A percentile compares a stretch with the other conserved stretches of the same genome.
These are phyloP conservation scores for Pichia sp. DNA, from an alignment of 1,139 yeast species.

Conservation along the genomic window DNA sequence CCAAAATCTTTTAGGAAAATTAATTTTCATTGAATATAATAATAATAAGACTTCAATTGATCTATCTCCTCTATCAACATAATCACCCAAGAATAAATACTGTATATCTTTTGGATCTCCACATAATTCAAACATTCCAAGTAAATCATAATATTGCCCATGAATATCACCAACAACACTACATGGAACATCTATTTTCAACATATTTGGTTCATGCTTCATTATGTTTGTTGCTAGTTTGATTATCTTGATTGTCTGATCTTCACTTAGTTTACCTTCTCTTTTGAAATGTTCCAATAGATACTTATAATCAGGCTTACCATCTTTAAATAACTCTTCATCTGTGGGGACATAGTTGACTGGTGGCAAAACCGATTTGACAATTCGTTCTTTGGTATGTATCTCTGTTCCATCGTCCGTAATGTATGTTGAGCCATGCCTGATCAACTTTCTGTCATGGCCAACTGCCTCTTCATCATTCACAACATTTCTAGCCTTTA, in stretches of 20 bases:
- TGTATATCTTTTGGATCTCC: slow-evolving; percentile 77
- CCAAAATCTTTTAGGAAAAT: slow-evolving; percentile 62
- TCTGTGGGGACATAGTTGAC: slow-evolving; percentile 61
- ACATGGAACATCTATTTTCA: slow-evolving; percentile 83
- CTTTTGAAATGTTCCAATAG: slow-evolving; percentile 65
- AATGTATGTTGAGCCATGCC: slow-evolving; percentile 30
- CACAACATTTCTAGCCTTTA: slow-evolving; percentile 39
- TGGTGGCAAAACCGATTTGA: slow-evolving; percentile 60
- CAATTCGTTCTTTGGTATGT: slow-evolving; percentile 62
- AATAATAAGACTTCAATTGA: slow-evolving; percentile 88
- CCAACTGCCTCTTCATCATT: background rate
- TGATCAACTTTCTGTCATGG: background rate
- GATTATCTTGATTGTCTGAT: slow-evolving; percentile 66
- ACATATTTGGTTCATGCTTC: slow-evolving; percentile 66
- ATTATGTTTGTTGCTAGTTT: slow-evolving; percentile 59
- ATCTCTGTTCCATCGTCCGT: slow-evolving; percentile 61
- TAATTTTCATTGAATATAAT: slow-evolving; percentile 70
- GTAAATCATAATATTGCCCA: slow-evolving; percentile 87
- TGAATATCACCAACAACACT: slow-evolving; percentile 96
- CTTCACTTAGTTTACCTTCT: slow-evolving; percentile 74
- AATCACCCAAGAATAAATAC: slow-evolving; percentile 89
- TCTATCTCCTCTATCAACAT: slow-evolving; percentile 97
- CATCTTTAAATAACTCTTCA: slow-evolving; percentile 57
- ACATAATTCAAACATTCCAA: slow-evolving; percentile 89
- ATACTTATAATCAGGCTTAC: slow-evolving; percentile 67